Percentiles rank a stretch among this genome's conserved stretches.
Evolutionary conservation across 2,329 filamentous ascomycete species (phyloP).

Genomic region (Penicillium sp.): DNA sequence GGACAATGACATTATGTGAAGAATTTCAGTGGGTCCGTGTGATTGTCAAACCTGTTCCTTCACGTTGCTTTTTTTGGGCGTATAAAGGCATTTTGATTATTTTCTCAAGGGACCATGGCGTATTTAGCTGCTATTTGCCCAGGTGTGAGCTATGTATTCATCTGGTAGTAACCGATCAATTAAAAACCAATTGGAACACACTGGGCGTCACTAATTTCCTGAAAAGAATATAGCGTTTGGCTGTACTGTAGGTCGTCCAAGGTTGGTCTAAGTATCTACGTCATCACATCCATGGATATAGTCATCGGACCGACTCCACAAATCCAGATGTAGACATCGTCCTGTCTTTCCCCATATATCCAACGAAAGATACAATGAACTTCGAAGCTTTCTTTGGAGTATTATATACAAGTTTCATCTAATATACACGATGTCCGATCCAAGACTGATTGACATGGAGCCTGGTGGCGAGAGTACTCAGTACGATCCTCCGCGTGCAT

Average conservation of each 20-base stretch:
- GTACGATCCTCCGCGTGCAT: constrained; percentile 36
- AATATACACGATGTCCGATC: constrained; percentile 45
- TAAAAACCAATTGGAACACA: not conserved
- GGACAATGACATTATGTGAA: not conserved
- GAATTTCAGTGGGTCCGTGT: not conserved
- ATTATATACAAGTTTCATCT: not conserved
- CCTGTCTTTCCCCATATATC: not conserved
- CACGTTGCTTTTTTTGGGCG: not conserved
- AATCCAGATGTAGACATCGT: not conserved
- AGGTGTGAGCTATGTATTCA: not conserved
- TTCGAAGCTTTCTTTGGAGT: not conserved
- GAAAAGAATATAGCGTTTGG: not conserved
- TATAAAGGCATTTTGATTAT: not conserved
- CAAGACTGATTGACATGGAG: constrained; percentile 59
- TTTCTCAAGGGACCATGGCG: not conserved
- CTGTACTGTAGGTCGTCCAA: not conserved
- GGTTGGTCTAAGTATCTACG: constrained; percentile 14
- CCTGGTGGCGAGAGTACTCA: constrained; percentile 62
- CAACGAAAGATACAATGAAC: not conserved
- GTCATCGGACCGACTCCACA: constrained; percentile 10
- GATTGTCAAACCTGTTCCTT: not conserved
- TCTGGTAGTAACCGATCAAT: not conserved
- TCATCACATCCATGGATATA: constrained; percentile 17
- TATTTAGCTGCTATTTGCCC: not conserved
- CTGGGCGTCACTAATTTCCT: not conserved